Conservation (phyloP, 2,329 filamentous ascomycete genomes). For the Leptographium flavum region DNA sequence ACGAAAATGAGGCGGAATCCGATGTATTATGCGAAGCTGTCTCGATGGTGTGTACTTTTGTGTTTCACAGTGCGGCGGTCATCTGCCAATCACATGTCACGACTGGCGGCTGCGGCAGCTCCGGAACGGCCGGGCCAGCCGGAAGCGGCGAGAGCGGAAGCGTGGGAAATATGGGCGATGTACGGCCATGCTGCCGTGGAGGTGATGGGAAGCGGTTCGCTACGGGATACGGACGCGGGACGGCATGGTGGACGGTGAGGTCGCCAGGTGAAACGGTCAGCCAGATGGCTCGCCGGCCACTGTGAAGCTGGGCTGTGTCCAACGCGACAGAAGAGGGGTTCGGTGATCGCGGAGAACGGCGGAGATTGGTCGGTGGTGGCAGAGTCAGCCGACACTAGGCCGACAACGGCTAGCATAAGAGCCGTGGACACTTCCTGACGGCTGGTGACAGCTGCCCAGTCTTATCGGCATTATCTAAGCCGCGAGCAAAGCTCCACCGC, state of each 20-base stretch:
- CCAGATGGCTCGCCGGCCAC: too few species aligned
- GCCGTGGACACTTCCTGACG: neutral
- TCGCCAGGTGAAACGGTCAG: too few species aligned
- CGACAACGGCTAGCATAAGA: neutral
- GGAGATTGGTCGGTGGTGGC: constrained; percentile 10
- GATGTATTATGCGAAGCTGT: too few species aligned
- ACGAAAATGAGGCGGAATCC: too few species aligned
- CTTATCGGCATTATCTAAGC: constrained; percentile 1
- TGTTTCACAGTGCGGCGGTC: too few species aligned
- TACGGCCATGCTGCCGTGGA: too few species aligned
- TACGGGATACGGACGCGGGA: too few species aligned
- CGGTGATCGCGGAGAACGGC: constrained; percentile 9
- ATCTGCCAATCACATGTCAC: neutral
- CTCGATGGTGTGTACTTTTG: too few species aligned
- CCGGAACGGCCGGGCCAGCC: too few species aligned
- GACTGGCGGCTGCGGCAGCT: neutral
- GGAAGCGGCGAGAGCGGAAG: neutral
- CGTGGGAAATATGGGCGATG: too few species aligned
- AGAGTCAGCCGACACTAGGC: constrained; percentile 8
- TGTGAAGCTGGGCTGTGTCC: neutral
- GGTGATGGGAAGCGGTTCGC: too few species aligned
- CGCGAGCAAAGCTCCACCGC: neutral
- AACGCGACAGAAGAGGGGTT: neutral
- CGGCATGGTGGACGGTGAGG: too few species aligned
- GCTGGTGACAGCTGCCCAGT: constrained; percentile 1